These are phyloP conservation scores for Solanum sejunctum DNA, from an alignment of 257 asterid genomes.

Conservation along the genomic window DNA sequence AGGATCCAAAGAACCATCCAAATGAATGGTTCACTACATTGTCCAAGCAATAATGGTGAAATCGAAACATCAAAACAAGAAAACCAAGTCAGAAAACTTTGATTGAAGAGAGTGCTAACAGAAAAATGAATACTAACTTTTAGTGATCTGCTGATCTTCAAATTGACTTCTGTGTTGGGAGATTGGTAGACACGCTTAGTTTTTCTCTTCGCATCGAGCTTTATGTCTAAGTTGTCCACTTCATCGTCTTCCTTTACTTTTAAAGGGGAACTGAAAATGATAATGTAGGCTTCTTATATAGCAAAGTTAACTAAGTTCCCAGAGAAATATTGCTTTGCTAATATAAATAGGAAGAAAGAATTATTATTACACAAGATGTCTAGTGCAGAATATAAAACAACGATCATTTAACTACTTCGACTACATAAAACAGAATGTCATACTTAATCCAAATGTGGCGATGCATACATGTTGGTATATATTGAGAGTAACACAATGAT, in stretches of 20 bases:
- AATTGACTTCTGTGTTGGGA: conserved; percentile 69
- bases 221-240: conserved; percentile 81
- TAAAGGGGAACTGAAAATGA: conserved; percentile 59
- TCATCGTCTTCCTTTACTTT: conserved; percentile 92
- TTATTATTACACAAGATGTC: neutral
- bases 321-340: neutral
- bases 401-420: neutral
- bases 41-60: neutral
- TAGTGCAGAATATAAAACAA: neutral
- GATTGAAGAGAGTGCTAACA: neutral
- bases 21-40: neutral
- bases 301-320: neutral
- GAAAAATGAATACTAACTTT: conserved; percentile 63
- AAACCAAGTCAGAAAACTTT: neutral
- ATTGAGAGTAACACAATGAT: neutral
- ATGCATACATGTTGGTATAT: neutral
- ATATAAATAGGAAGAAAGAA: neutral
- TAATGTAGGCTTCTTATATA: neutral
- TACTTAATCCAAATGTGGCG: neutral
- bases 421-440: neutral
- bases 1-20: neutral
- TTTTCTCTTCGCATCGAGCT: conserved; percentile 49
- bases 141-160: conserved; percentile 91
- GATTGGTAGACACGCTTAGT: conserved; percentile 56
- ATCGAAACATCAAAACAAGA: neutral